Evolutionary conservation across 805 yeast genomes (phyloP).

Genomic region (Spathaspora sp.): DNA sequence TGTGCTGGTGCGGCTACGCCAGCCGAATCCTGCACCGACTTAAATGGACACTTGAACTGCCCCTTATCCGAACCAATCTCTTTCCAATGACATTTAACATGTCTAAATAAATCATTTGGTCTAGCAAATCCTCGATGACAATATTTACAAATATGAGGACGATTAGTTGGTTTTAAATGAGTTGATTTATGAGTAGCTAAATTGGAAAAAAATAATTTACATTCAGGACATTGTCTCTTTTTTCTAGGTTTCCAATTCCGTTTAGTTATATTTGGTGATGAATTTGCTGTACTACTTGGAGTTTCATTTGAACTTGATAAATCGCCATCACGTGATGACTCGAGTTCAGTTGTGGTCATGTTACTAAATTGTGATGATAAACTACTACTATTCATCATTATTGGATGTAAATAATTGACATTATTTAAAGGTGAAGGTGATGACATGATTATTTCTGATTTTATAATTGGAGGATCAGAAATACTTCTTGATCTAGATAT

Average conservation of each 20-base stretch:
- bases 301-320: not conserved
- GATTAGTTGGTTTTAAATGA: slow-evolving; percentile 63
- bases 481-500: slow-evolving; percentile 11
- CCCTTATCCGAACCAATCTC: slow-evolving; percentile 64
- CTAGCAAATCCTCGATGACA: slow-evolving; percentile 86
- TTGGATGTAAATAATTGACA: not conserved
- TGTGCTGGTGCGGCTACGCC: not conserved
- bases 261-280: slow-evolving; percentile 7
- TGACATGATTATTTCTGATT: slow-evolving; percentile 3
- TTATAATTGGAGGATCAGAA: slow-evolving; percentile 11
- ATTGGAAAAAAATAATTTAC: slow-evolving; percentile 67
- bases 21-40: slow-evolving; percentile 18
- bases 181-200: slow-evolving; percentile 81
- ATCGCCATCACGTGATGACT: not conserved
- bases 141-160: slow-evolving; percentile 75
- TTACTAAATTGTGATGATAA: not conserved
- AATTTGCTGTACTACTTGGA: not conserved
- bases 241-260: slow-evolving; percentile 46
- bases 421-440: slow-evolving; percentile 2
- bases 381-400: not conserved
- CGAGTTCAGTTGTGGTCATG: not conserved
- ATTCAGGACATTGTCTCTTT: slow-evolving; percentile 70
- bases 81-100: slow-evolving; percentile 80
- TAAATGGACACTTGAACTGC: slow-evolving; percentile 80
- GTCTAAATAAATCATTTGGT: slow-evolving; percentile 82